Evolutionary conservation across 2,329 filamentous ascomycete species (phyloP).

Genomic region (Esteya vermicola): DNA sequence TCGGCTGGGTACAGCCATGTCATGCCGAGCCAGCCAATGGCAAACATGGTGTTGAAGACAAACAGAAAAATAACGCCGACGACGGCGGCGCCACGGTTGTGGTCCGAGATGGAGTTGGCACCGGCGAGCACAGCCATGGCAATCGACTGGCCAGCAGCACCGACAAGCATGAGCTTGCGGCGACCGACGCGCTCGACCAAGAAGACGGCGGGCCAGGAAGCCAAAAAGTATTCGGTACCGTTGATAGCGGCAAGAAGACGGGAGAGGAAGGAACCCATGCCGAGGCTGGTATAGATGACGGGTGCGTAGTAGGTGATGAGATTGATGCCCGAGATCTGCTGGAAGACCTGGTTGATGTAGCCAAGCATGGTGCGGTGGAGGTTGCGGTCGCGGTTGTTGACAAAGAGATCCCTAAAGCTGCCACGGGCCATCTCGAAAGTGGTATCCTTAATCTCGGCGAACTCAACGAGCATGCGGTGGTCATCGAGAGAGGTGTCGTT

Average conservation of each 20-base stretch:
- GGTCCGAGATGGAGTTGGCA: constrained; percentile 18
- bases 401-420: neutral
- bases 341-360: neutral
- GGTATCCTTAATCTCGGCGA: constrained; percentile 32
- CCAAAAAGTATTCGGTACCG: constrained; percentile 15
- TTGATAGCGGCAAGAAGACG: constrained; percentile 36
- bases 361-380: neutral
- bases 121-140: constrained; percentile 31
- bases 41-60: constrained; percentile 38
- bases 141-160: constrained; percentile 50
- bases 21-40: constrained; percentile 37
- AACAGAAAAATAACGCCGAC: constrained; percentile 26
- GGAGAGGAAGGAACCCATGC: constrained; percentile 19
- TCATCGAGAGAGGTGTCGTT: constrained; percentile 27
- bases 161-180: constrained; percentile 53
- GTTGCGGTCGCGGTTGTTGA: neutral
- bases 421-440: constrained; percentile 30
- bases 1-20: constrained; percentile 47
- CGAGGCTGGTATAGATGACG: constrained; percentile 20
- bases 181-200: constrained; percentile 54
- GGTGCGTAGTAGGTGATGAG: constrained; percentile 31
- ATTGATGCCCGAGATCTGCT: constrained; percentile 11
- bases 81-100: constrained; percentile 18
- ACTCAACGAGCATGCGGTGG: constrained; percentile 39
- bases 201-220: constrained; percentile 5